Evolutionary conservation across 129 eudicot genomes (phyloP).

Genomic region (Flaveria brownii): DNA sequence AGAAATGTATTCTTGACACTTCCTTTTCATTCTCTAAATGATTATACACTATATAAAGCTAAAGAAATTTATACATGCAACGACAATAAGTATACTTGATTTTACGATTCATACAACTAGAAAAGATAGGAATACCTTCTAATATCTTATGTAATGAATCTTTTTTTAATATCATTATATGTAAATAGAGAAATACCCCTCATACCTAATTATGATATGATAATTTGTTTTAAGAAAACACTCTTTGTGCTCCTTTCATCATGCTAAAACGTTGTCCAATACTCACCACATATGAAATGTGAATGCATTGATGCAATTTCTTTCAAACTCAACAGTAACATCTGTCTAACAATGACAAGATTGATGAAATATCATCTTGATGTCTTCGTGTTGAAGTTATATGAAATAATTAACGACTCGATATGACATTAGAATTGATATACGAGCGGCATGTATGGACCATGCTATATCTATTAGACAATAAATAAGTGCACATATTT

Average conservation of each 20-base stretch:
- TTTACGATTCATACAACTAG: conserved; percentile 10
- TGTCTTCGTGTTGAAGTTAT: conserved; percentile 10
- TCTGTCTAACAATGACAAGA: conserved; percentile 34
- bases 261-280: conserved; percentile 25
- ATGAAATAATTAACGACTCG: background rate
- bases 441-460: background rate
- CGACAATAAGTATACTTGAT: conserved; percentile 10
- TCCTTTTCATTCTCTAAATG: no score
- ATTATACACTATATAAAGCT: conserved; percentile 1
- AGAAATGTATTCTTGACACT: no score
- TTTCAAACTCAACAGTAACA: conserved; percentile 27
- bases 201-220: background rate
- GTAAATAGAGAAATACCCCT: conserved; percentile 8
- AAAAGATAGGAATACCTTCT: conserved; percentile 10
- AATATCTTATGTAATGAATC: background rate
- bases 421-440: background rate
- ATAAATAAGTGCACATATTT: no score
- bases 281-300: conserved; percentile 31
- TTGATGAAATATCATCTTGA: conserved; percentile 14
- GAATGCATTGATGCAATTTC: conserved; percentile 1
- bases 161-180: background rate
- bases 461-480: background rate
- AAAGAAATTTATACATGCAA: background rate
- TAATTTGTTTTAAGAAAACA: conserved; percentile 21
- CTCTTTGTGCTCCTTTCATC: conserved; percentile 15